Evolutionary conservation across 768 basidiomycete genomes (phyloP), one percentile per base, ranked within the genome.

Genomic region (Cyclocybe aegerita): DNA sequence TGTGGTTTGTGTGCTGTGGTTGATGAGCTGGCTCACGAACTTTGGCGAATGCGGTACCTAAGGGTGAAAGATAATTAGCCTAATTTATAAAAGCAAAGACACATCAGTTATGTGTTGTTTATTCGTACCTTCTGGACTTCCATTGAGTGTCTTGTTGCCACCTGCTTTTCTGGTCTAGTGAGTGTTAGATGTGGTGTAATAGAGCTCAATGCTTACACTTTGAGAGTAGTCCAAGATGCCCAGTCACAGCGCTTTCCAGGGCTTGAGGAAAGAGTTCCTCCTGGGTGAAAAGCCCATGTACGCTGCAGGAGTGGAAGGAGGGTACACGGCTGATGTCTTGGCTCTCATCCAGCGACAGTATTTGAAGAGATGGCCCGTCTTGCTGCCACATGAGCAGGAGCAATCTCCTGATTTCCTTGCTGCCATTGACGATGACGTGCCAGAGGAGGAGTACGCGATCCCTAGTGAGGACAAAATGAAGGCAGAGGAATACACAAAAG

Each of bases 371-470:
- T 49, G 15, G 11, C 48, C 48, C 14, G 31, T 49, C 6, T 32
- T 38, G 16, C 31, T 52, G n/a, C 16, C 39, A 3, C 29, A 46
- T 6, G 31, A 39, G 0, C 30, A 42, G 9, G 55, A 52, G 32
- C 49, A 42, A 8, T n/a, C 46, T 3, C 14, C 7, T 1, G 46
- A 52, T 17, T 10, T 30, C 17, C 34, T 54, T 9, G 48, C 42
- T 4, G 40, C 53, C 1, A 9, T 54, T 7, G 31, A 54, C 38
- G 53, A 54, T 9, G 47, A 54, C 16, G 48, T 4, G 2, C 14
- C 45, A 4, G 50, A 52, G 0, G 33, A n/a, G 11, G 44, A 51
- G 4, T 11, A 9, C 32, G 17, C 23, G n/a, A 38, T 38, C 11
- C 37, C 37, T 5, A 15, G 15, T 5, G 12, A 12, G 15, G 37